Conservation (phyloP, 1,284 basidiomycete genomes). For the Ustilago shanxiensis region DNA sequence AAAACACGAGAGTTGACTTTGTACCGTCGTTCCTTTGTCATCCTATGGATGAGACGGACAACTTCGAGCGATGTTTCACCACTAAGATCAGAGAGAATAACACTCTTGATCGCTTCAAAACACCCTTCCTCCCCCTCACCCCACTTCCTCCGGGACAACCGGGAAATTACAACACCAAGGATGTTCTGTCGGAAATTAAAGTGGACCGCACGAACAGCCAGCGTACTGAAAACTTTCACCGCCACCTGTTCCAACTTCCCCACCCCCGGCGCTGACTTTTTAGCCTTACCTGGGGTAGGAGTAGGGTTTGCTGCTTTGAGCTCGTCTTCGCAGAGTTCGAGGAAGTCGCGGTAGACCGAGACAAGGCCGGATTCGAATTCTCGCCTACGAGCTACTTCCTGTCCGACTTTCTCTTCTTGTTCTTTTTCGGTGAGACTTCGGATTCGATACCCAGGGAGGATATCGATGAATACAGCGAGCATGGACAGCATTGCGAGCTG, state of each 20-base stretch:
- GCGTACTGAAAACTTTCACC: slow-evolving; percentile 86
- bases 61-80: slow-evolving; percentile 87
- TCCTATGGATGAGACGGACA: slow-evolving; percentile 90
- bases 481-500: slow-evolving; percentile 90
- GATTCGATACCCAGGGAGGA: slow-evolving; percentile 85
- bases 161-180: slow-evolving; percentile 86
- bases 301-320: slow-evolving; percentile 74
- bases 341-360: slow-evolving; percentile 86
- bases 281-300: not conserved
- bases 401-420: slow-evolving; percentile 91
- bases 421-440: slow-evolving; percentile 89
- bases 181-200: slow-evolving; percentile 98
- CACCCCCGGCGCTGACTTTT: slow-evolving; percentile 64
- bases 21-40: slow-evolving; percentile 94
- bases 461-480: slow-evolving; percentile 93
- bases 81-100: slow-evolving; percentile 84
- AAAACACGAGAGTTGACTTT: slow-evolving; percentile 90
- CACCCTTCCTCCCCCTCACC: slow-evolving; percentile 82
- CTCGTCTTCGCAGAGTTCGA: slow-evolving; percentile 87
- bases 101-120: slow-evolving; percentile 80
- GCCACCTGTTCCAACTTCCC: slow-evolving; percentile 69
- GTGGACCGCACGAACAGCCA: slow-evolving; percentile 86
- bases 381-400: slow-evolving; percentile 87
- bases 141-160: slow-evolving; percentile 77
- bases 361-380: slow-evolving; percentile 99